These are phyloP conservation scores for Kwoniella newhampshirensis DNA, from an alignment of 768 basidiomycete genomes.

Conservation along the genomic window DNA sequence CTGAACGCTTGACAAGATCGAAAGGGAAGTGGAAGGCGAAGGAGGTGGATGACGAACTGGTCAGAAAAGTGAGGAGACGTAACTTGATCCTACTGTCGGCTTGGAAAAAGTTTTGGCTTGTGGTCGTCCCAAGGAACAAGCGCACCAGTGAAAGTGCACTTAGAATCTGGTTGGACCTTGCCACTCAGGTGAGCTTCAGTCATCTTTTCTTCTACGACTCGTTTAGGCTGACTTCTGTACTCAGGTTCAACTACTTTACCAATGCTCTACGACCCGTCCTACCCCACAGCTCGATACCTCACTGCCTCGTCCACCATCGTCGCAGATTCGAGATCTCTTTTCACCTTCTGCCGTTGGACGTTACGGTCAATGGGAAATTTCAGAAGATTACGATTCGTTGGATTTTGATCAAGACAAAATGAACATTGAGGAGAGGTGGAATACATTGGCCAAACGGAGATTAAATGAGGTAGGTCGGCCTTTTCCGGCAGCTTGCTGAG, in stretches of 20 bases:
- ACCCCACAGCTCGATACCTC: constrained; percentile 3
- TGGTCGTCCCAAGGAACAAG: constrained; percentile 26
- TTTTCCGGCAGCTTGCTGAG: background rate
- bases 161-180: constrained; percentile 40
- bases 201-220: background rate
- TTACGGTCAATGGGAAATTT: constrained; percentile 34
- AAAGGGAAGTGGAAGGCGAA: constrained; percentile 7
- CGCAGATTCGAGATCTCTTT: constrained; percentile 26
- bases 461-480: constrained; percentile 22
- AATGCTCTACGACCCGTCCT: constrained; percentile 12
- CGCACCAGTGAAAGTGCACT: constrained; percentile 22
- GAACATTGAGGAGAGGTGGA: constrained; percentile 20
- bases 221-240: background rate
- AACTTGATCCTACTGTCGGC: constrained; percentile 30
- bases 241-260: constrained; percentile 25
- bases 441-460: constrained; percentile 10
- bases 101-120: constrained; percentile 43
- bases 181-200: constrained; percentile 35
- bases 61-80: constrained; percentile 19
- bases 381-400: constrained; percentile 11
- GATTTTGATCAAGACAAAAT: constrained; percentile 8
- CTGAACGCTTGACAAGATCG: background rate
- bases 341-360: constrained; percentile 28
- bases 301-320: constrained; percentile 12
- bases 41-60: constrained; percentile 1